Evolutionary conservation across 768 basidiomycete genomes (phyloP).

Genomic region (Podaxis sp.): DNA sequence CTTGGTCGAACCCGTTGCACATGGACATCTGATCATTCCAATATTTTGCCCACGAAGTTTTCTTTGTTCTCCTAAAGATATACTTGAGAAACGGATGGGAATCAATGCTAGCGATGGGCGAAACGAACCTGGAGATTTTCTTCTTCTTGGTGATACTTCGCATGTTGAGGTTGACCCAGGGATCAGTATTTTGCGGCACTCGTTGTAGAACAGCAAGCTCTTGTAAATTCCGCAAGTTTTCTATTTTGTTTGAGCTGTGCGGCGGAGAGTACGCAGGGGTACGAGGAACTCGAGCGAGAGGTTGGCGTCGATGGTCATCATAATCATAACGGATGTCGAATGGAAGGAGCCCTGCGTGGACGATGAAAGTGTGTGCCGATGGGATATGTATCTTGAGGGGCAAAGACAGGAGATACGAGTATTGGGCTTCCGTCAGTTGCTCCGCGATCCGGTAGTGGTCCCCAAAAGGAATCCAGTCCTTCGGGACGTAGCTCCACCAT

Average conservation of each 20-base stretch:
- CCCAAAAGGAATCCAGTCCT: conserved; percentile 71
- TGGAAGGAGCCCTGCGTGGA: conserved; percentile 82
- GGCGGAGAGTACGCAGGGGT: conserved; percentile 21
- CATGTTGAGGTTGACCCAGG: conserved; percentile 78
- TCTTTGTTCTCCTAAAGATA: conserved; percentile 21
- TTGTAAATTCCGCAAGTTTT: conserved; percentile 53
- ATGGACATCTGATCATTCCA: conserved; percentile 69
- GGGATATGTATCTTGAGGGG: conserved; percentile 79
- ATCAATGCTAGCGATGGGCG: background rate
- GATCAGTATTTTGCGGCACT: conserved; percentile 74
- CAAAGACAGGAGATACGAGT: conserved; percentile 70
- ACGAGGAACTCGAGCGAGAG: conserved; percentile 63
- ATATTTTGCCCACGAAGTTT: conserved; percentile 68
- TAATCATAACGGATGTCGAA: conserved; percentile 57
- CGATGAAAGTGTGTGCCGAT: conserved; percentile 71
- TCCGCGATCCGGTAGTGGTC: conserved; percentile 80
- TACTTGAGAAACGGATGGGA: conserved; percentile 16
- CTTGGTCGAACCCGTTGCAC: conserved; percentile 51
- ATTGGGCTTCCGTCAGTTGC: conserved; percentile 60
- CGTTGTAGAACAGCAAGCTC: conserved; percentile 66
- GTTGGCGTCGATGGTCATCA: conserved; percentile 57
- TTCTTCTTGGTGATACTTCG: conserved; percentile 48
- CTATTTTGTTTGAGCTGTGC: conserved; percentile 8
- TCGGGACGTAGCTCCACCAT: conserved; percentile 56
- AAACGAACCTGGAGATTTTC: conserved; percentile 42